Evolutionary conservation across 768 basidiomycete genomes (phyloP).

Genomic region (Leucocoprinus sp.): DNA sequence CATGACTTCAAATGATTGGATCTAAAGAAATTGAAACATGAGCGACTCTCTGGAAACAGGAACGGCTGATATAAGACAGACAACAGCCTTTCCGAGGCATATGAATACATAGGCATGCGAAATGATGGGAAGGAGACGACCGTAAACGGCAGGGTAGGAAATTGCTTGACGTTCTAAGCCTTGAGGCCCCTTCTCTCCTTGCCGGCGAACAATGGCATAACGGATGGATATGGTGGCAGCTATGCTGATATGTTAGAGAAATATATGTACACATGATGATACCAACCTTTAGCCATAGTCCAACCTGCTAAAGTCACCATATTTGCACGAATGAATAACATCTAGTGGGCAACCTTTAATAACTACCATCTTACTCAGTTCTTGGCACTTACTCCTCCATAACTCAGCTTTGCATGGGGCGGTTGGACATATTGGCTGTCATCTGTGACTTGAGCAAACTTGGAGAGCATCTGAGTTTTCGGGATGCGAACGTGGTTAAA

Average conservation of each 20-base stretch:
- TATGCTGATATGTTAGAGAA: no score
- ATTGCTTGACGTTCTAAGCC: slow-evolving; percentile 63
- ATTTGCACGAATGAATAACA: slow-evolving; percentile 63
- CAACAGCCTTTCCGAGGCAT: slow-evolving; percentile 50
- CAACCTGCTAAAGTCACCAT: slow-evolving; percentile 61
- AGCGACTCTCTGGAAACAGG: not conserved
- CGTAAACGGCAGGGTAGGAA: slow-evolving; percentile 64
- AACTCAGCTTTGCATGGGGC: slow-evolving; percentile 66
- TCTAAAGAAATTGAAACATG: slow-evolving; percentile 23
- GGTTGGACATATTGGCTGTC: slow-evolving; percentile 59
- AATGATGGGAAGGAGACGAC: slow-evolving; percentile 63
- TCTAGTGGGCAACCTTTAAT: slow-evolving; percentile 29
- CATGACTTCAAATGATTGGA: slow-evolving; percentile 41
- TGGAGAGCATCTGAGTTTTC: slow-evolving; percentile 64
- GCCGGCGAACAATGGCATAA: slow-evolving; percentile 65
- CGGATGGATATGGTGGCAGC: slow-evolving; percentile 60
- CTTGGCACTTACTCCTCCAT: slow-evolving; percentile 53
- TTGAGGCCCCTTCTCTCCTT: slow-evolving; percentile 43
- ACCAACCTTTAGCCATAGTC: slow-evolving; percentile 55
- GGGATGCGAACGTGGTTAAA: slow-evolving; percentile 63
- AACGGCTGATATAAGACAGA: slow-evolving; percentile 23
- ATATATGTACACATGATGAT: not conserved
- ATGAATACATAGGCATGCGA: slow-evolving; percentile 66
- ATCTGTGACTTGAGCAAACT: slow-evolving; percentile 61
- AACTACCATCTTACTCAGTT: not conserved